Evolutionary conservation across 306 rosid species (phyloP), one percentile per base, ranked within the genome.

Genomic region (Citrullus mucosospermus): DNA sequence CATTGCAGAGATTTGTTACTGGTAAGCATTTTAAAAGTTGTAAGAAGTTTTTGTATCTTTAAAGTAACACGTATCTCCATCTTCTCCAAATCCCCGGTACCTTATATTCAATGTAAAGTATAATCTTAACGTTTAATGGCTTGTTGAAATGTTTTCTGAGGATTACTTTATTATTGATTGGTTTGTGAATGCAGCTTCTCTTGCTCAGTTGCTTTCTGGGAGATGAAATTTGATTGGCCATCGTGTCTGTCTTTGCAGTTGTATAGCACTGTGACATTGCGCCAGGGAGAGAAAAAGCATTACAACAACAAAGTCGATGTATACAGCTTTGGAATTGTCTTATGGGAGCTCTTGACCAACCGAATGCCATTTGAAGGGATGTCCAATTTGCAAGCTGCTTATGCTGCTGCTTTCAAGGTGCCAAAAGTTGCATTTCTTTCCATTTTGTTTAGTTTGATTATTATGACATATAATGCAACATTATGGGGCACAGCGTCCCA

Each of bases 301-400:
- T 95, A 95, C 87, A 95, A 95, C 84, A 95, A 95, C 86, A 95
- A 86, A 84, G 99, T 95, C 71, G 99, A 95, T 57, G 99, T 95
- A 76, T 95, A 95, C 83, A 95, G 99, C 88, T 95, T 95, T 84
- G 99, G 99, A 67, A 89, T 95, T 75, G 99, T 95, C 83, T 83
- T 95, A 66, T 95, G 99, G 99, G 99, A 95, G 85, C 84, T 95
- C 58, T 80, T 95, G 86, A 95, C 99, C 66, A 95, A 95, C 77
- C 97, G 99, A 65, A 91, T 95, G 99, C 99, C 99, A 17, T 95
- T 95, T 75, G 99, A 95, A 83, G 99, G 99, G 85, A 95, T 95
- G 99, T 95, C 99, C 50, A 95, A 95, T 88, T 86, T 95, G 85
- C 99, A 95, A 85, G 99, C 99, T 72, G 98, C 98, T 48, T 95